phyloP scores from a whole-genome alignment of 192 early-diverging fungal species.

The Coemansia erecta region DNA sequence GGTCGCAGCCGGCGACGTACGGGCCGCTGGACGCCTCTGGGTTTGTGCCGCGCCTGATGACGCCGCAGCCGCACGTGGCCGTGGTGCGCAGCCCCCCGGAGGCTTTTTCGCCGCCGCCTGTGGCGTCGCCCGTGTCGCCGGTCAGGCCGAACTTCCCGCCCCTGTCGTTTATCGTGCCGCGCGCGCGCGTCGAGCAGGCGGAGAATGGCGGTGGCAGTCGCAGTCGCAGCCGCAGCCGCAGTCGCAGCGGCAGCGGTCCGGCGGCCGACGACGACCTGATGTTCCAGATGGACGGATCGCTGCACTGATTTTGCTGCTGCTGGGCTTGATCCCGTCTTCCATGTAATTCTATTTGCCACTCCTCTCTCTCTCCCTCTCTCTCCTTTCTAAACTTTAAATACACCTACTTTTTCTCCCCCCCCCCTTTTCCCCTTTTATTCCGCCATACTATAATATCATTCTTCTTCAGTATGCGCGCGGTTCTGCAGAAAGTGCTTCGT shows the following conservation, averaged over 20 bases:
- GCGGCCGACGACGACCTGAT: slow-evolving; percentile 48
- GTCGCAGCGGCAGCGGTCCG: neutral
- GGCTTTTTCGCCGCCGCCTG: too few species aligned
- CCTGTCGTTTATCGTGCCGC: slow-evolving; percentile 48
- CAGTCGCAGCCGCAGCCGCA: neutral
- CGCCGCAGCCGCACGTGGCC: slow-evolving; percentile 24
- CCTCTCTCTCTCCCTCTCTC: neutral
- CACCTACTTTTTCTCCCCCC: too few species aligned
- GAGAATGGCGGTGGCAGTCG: too few species aligned
- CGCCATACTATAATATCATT: neutral
- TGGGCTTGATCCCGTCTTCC: too few species aligned
- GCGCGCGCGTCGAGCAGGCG: slow-evolving; percentile 18
- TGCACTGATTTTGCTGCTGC: too few species aligned
- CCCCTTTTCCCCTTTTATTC: neutral
- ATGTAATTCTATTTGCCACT: neutral
- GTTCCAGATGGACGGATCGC: slow-evolving; percentile 50
- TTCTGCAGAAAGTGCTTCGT: slow-evolving; percentile 61
- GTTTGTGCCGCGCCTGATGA: slow-evolving; percentile 13
- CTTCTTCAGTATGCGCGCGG: slow-evolving; percentile 56
- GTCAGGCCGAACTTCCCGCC: slow-evolving; percentile 47
- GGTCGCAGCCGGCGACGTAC: slow-evolving; percentile 31
- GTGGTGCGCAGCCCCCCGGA: too few species aligned
- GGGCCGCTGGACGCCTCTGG: slow-evolving; percentile 6
- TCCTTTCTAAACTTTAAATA: neutral
- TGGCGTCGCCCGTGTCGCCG: slow-evolving; percentile 13